Percentiles rank a stretch among this genome's conserved stretches.
Conservation (phyloP, 1,284 basidiomycete species). For the Fomitopsis betulina region DNA sequence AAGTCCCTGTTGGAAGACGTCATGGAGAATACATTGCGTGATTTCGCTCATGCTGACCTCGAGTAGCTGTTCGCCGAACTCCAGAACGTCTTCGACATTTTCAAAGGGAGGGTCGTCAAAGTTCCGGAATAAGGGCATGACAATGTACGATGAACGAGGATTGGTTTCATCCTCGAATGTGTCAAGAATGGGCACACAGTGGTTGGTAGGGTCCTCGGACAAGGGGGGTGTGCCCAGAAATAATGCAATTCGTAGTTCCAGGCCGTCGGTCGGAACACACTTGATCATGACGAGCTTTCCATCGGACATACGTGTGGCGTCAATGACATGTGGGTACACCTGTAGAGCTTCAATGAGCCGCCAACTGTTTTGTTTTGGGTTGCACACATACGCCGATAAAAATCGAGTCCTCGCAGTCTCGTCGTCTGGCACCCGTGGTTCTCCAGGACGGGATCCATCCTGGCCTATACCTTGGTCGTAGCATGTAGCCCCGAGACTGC, state of each 20-base stretch:
- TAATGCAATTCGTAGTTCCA: conserved; percentile 18
- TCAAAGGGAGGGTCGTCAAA: conserved; percentile 19
- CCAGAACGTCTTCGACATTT: conserved; percentile 21
- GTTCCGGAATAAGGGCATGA: conserved; percentile 20
- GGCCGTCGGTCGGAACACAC: conserved; percentile 5
- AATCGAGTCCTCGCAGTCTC: not conserved
- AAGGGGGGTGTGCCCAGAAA: conserved; percentile 10
- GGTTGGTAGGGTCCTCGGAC: conserved; percentile 16
- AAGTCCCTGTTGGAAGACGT: too few species aligned
- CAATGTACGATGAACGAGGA: too few species aligned
- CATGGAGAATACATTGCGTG: not conserved
- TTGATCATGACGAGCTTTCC: conserved; percentile 23
- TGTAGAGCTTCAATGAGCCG: too few species aligned
- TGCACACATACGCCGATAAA: too few species aligned
- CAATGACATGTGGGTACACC: conserved; percentile 11
- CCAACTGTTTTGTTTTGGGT: too few species aligned
- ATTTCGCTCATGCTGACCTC: conserved; percentile 16
- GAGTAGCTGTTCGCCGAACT: conserved; percentile 22
- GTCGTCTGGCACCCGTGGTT: conserved; percentile 1
- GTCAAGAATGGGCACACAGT: conserved; percentile 17
- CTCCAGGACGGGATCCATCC: too few species aligned
- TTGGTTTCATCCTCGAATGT: conserved; percentile 15
- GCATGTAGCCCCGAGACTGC: conserved; percentile 6
- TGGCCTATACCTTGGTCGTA: conserved; percentile 9
- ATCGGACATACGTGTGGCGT: conserved; percentile 23